These are phyloP conservation scores for Vinca major DNA, from an alignment of 305 asterid species.

Conservation along the genomic window DNA sequence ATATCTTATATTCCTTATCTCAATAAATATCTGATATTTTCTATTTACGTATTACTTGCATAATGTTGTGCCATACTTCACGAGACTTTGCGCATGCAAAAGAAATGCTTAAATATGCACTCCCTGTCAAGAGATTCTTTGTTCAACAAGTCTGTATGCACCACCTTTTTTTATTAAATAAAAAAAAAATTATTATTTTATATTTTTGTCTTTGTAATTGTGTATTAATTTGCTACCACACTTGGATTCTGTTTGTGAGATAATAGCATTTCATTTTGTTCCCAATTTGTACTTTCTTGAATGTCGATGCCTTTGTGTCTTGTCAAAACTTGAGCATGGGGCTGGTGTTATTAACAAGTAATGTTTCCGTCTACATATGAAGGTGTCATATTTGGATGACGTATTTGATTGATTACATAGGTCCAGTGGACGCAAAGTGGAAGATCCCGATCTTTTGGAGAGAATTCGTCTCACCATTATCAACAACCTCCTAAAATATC, in stretches of 20 bases:
- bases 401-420: constrained; percentile 30
- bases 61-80: background rate
- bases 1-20: background rate
- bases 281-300: background rate
- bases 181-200: too few species aligned
- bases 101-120: background rate
- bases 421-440: constrained; percentile 76
- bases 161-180: background rate
- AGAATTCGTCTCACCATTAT: constrained; percentile 85
- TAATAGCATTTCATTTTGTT: background rate
- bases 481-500: constrained; percentile 84
- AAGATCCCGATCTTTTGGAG: constrained; percentile 93
- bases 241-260: background rate
- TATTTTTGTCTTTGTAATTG: too few species aligned
- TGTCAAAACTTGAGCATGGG: constrained; percentile 2
- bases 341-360: background rate
- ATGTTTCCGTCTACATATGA: background rate
- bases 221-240: background rate
- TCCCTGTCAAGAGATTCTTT: background rate
- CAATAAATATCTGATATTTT: background rate
- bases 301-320: background rate
- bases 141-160: background rate
- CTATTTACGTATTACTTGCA: background rate
- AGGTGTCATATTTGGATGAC: background rate
- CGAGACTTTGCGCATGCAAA: background rate